phyloP scores from a whole-genome alignment of 129 eudicot species.

The Ambrosia trifida region DNA sequence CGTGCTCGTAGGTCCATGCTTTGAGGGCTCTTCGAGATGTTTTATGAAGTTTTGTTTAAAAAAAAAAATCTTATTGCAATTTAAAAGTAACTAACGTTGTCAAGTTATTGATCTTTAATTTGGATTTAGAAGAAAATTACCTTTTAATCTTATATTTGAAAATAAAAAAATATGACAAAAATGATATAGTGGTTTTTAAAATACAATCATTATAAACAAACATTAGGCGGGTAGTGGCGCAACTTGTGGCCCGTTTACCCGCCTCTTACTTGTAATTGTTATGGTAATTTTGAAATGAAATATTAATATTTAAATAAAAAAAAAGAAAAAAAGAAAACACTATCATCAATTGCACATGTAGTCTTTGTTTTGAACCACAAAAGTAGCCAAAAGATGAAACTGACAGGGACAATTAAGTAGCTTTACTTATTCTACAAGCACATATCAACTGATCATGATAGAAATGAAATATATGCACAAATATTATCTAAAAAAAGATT shows the following conservation, averaged over 20 bases:
- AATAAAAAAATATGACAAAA: background rate
- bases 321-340: background rate
- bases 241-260: too few species aligned
- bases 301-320: too few species aligned
- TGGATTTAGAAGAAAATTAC: background rate
- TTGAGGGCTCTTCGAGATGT: too few species aligned
- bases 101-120: background rate
- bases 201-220: background rate
- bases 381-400: conserved; percentile 33
- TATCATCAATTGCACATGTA: background rate
- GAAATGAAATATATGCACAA: conserved; percentile 12
- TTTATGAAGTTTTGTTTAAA: too few species aligned
- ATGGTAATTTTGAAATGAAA: too few species aligned
- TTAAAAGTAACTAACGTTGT: too few species aligned
- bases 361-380: conserved; percentile 24
- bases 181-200: background rate
- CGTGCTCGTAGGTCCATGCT: too few species aligned
- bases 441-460: conserved; percentile 9
- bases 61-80: too few species aligned
- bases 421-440: conserved; percentile 19
- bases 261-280: too few species aligned
- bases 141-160: background rate
- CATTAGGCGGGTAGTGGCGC: too few species aligned
- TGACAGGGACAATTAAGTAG: conserved; percentile 23
- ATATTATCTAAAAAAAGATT: conserved; percentile 9